These are phyloP conservation scores for Priceomyces medius DNA, from an alignment of 805 yeast genomes.

Conservation along the genomic window DNA sequence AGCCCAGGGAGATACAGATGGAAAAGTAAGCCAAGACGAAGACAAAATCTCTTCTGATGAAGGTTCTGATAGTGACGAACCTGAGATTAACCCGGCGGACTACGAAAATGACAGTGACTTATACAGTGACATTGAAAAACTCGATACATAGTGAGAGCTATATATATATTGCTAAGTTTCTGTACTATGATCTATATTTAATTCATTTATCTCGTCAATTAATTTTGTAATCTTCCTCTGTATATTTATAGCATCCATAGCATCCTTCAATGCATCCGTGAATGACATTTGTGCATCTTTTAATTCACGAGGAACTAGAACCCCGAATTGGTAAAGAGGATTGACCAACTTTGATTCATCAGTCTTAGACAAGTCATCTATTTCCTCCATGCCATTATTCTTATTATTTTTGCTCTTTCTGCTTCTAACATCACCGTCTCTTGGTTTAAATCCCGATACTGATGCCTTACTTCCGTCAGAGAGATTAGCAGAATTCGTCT, in stretches of 20 bases:
- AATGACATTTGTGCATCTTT: conserved; percentile 40
- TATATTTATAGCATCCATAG: conserved; percentile 22
- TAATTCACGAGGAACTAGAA: conserved; percentile 44
- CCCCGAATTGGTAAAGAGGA: conserved; percentile 49
- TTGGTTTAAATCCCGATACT: neutral
- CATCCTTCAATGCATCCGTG: conserved; percentile 24
- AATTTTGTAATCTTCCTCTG: conserved; percentile 18
- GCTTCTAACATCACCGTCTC: conserved; percentile 6
- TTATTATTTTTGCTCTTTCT: conserved; percentile 7
- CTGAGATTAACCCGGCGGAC: conserved; percentile 40
- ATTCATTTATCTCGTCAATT: conserved; percentile 15
- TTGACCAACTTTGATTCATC: conserved; percentile 13
- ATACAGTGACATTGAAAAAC: conserved; percentile 35
- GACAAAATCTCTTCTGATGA: conserved; percentile 22
- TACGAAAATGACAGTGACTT: conserved; percentile 53
- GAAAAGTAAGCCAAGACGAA: conserved; percentile 20
- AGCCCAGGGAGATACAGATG: conserved; percentile 45
- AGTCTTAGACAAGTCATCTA: neutral
- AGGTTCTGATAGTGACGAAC: conserved; percentile 29
- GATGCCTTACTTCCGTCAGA: neutral
- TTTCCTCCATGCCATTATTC: neutral
- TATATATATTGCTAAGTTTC: neutral
- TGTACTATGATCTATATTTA: neutral
- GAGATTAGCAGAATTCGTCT: too few species aligned
- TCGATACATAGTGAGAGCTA: conserved; percentile 5